Evolutionary conservation across 2,329 filamentous ascomycete species (phyloP).

Genomic region (Emydomyces testavorans): DNA sequence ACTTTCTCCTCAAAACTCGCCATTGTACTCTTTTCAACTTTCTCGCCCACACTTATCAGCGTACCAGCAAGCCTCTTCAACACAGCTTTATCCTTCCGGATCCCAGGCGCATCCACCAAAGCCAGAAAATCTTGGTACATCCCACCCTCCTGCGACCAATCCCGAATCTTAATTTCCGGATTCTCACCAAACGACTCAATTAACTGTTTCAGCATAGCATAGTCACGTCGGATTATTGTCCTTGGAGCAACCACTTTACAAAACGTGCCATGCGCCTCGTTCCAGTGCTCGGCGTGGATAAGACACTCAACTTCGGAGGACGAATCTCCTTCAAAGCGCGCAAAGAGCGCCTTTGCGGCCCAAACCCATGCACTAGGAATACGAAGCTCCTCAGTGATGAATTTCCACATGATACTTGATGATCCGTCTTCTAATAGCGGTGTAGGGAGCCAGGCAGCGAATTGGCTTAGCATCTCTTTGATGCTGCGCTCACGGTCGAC

Average conservation of each 20-base stretch:
- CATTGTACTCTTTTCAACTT: conserved; percentile 28
- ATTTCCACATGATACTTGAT: conserved; percentile 41
- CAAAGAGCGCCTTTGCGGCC: conserved; percentile 73
- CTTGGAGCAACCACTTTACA: conserved; percentile 67
- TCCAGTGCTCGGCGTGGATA: conserved; percentile 61
- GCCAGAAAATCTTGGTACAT: conserved; percentile 59
- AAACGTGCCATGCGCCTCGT: conserved; percentile 76
- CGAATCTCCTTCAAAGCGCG: conserved; percentile 60
- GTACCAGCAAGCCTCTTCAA: conserved; percentile 40
- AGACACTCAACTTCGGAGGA: conserved; percentile 66
- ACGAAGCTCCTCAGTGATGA: conserved; percentile 52
- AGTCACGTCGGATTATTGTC: conserved; percentile 73
- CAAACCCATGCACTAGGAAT: conserved; percentile 73
- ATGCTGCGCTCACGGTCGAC: conserved; percentile 54
- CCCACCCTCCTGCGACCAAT: conserved; percentile 69
- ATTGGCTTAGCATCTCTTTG: conserved; percentile 61
- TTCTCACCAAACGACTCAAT: conserved; percentile 58
- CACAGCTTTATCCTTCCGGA: conserved; percentile 33
- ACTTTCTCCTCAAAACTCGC: conserved; percentile 51
- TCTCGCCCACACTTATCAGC: conserved; percentile 33
- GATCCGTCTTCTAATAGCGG: conserved; percentile 40
- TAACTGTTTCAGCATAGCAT: conserved; percentile 54
- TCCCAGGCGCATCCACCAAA: conserved; percentile 34
- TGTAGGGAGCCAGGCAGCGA: conserved; percentile 54
- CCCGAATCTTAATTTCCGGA: conserved; percentile 49